Conservation (phyloP, 208 protist genomes). For the Trypanosoma platydactyli region DNA sequence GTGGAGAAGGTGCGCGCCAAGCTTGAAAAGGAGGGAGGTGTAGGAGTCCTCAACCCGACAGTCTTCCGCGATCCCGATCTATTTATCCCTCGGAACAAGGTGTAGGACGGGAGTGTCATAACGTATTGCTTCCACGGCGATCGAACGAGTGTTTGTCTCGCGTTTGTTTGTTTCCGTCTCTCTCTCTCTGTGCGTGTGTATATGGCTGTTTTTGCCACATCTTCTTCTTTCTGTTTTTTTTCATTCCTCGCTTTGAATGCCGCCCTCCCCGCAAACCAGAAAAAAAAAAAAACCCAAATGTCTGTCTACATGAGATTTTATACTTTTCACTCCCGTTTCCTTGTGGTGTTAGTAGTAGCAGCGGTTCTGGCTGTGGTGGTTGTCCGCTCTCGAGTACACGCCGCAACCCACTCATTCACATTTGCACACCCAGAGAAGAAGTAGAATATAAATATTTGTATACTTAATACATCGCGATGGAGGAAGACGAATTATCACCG, state of each 20-base stretch:
- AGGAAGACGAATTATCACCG: background rate
- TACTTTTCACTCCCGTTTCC: background rate
- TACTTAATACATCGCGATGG: background rate
- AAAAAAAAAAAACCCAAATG: too few relatives aligned
- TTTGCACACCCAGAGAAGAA: background rate
- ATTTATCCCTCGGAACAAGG: conserved; percentile 48
- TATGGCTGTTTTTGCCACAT: background rate
- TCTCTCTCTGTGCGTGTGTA: too few relatives aligned
- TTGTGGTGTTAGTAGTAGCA: too few relatives aligned
- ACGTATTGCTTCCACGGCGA: background rate
- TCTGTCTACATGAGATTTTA: conserved; percentile 1
- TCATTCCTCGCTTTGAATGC: conserved; percentile 13
- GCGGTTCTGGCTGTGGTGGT: too few relatives aligned
- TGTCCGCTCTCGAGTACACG: too few relatives aligned
- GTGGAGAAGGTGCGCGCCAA: conserved; percentile 54
- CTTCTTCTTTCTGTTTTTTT: conserved; percentile 8
- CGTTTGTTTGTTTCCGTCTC: background rate
- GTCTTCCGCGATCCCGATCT: conserved; percentile 87
- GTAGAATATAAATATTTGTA: conserved; percentile 10
- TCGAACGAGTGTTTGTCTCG: background rate
- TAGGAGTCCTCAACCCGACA: conserved; percentile 74
- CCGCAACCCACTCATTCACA: too few relatives aligned
- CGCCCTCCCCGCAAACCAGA: too few relatives aligned
- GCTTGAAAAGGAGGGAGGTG: conserved; percentile 71
- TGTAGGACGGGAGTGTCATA: background rate